Conservation (phyloP, 1,284 basidiomycete genomes). For the Melampsora medusae region DNA sequence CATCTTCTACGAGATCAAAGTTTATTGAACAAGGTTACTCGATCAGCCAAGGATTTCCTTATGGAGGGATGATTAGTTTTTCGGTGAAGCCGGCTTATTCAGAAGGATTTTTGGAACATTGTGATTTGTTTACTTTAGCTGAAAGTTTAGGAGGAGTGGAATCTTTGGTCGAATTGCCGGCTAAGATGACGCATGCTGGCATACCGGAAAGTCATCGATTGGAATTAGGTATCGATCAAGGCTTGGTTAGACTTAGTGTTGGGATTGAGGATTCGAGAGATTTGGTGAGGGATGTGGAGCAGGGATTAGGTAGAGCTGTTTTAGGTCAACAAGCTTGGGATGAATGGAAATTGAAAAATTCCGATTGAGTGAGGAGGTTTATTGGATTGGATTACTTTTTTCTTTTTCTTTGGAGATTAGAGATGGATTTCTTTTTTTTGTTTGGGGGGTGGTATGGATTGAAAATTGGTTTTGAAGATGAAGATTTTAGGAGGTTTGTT, state of each 20-base stretch:
- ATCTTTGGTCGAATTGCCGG: conserved; percentile 76
- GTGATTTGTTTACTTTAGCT: conserved; percentile 76
- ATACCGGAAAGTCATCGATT: conserved; percentile 70
- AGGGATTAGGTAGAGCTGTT: conserved; percentile 60
- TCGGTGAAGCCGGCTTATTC: conserved; percentile 60
- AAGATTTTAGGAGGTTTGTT: too few relatives aligned
- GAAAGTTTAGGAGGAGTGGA: conserved; percentile 90
- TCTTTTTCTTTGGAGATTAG: neutral
- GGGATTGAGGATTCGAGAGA: conserved; percentile 86
- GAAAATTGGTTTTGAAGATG: too few relatives aligned
- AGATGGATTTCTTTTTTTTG: neutral
- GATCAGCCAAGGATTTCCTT: conserved; percentile 79
- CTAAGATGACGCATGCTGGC: conserved; percentile 56
- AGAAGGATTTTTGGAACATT: conserved; percentile 68
- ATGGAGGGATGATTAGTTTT: conserved; percentile 60
- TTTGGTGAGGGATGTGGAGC: conserved; percentile 70
- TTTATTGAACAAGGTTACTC: conserved; percentile 61
- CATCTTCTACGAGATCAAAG: conserved; percentile 51
- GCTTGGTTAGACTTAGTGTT: conserved; percentile 77
- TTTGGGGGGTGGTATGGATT: neutral
- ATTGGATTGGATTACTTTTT: neutral
- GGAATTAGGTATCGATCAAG: conserved; percentile 72
- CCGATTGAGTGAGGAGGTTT: neutral
- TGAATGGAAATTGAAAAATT: neutral
- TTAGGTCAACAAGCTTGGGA: neutral